Conservation (phyloP, 129 eudicot genomes). For the Deinandra increscens region DNA sequence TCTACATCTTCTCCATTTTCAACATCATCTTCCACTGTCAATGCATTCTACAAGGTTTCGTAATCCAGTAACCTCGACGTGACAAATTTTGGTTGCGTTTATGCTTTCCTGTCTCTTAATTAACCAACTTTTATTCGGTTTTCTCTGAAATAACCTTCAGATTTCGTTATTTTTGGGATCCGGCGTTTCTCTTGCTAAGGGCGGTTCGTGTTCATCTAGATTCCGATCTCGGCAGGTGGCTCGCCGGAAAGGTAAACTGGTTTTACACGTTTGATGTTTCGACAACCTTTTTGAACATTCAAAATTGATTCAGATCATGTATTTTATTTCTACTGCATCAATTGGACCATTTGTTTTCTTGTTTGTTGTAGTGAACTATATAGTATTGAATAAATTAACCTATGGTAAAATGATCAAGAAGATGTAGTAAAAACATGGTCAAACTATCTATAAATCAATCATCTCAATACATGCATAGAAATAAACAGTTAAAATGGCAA, state of each 20-base stretch:
- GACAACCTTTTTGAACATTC: background rate
- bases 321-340: background rate
- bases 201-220: conserved; percentile 24
- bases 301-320: background rate
- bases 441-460: background rate
- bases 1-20: conserved; percentile 30
- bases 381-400: background rate
- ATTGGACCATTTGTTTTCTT: too few species aligned
- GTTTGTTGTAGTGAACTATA: too few species aligned
- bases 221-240: conserved; percentile 25
- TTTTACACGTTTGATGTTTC: background rate
- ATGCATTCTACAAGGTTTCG: conserved; percentile 46
- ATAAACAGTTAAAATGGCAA: too few species aligned
- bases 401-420: background rate
- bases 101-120: background rate
- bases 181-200: conserved; percentile 32
- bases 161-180: conserved; percentile 35
- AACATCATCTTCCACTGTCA: conserved; percentile 15
- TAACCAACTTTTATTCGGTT: background rate
- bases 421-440: background rate
- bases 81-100: background rate
- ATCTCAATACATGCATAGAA: background rate
- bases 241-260: conserved; percentile 38
- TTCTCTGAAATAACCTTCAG: conserved; percentile 19
- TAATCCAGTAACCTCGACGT: background rate